Percentiles rank a stretch among this genome's conserved stretches.
phyloP scores from a whole-genome alignment of 805 yeast genomes.

The Middelhovenomyces tepae region DNA sequence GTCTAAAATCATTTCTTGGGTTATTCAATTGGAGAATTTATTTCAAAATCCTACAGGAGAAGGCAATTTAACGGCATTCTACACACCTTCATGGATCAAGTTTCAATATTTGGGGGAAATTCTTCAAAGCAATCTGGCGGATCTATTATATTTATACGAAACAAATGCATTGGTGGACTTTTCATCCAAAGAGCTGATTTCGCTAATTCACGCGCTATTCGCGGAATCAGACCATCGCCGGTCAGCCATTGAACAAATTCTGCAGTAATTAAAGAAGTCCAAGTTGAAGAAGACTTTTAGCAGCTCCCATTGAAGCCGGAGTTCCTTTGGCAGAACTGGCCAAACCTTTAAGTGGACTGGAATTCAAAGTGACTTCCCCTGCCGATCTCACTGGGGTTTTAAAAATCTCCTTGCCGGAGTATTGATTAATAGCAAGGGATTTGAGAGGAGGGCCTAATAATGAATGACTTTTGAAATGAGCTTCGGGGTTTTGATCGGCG shows the following conservation, averaged over 20 bases:
- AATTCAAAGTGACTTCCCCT: too few relatives aligned
- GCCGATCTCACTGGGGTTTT: too few relatives aligned
- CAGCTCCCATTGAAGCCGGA: too few relatives aligned
- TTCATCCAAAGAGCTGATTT: slow-evolving; percentile 22
- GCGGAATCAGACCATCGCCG: slow-evolving; percentile 25
- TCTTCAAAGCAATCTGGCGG: slow-evolving; percentile 25
- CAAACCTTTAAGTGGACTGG: too few relatives aligned
- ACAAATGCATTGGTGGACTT: slow-evolving; percentile 27
- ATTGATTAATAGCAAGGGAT: too few relatives aligned
- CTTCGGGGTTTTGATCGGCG: too few relatives aligned
- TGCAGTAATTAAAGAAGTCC: too few relatives aligned
- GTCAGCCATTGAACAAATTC: slow-evolving; percentile 18
- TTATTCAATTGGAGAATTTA: slow-evolving; percentile 12
- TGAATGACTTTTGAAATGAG: too few relatives aligned
- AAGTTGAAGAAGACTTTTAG: too few relatives aligned
- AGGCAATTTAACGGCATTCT: slow-evolving; percentile 16
- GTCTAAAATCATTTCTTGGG: slow-evolving; percentile 11
- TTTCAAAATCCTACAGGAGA: slow-evolving; percentile 8
- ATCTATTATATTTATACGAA: slow-evolving; percentile 22
- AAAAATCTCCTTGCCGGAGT: too few relatives aligned
- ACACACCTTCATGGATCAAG: slow-evolving; percentile 31
- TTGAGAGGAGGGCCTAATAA: too few relatives aligned
- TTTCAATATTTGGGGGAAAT: slow-evolving; percentile 26
- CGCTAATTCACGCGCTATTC: slow-evolving; percentile 26
- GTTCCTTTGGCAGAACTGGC: too few relatives aligned